Evolutionary conservation across 169 alveolate species (phyloP), one percentile per base, ranked within the genome.

Genomic region (Plasmodium ovale): DNA sequence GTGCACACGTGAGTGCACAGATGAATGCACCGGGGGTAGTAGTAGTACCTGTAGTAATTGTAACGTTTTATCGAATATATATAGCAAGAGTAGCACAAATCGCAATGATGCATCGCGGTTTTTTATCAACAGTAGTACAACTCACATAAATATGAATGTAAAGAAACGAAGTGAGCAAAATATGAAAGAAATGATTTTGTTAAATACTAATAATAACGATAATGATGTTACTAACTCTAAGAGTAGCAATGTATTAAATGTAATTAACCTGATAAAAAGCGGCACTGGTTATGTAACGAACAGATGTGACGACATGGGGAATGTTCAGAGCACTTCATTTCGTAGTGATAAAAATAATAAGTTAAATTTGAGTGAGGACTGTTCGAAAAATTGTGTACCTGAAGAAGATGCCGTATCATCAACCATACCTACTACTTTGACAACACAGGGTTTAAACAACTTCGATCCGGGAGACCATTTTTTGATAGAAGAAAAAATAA

Each of bases 311-410:
- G 21, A 10, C 25, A 60, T 29, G 21, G 27, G 31, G 10, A 21
- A 60, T 60, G 25, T 25, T 2, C 71, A 23, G 31, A 39, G 9
- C n/a, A 9, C 51, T 39, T 39, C 9, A 6, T 39, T 39, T 62
- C 25, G 16, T 25, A 62, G 25, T n/a, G 31, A 31, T 62, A 65
- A 33, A 19, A 69, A 44, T 27, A 69, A 69, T 37, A 69, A 69
- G 33, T 12, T 19, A 10, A 69, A 69, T 21, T 29, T 69, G 49
- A 19, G 49, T 29, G 67, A 25, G 58, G 82, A 47, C 16, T 12
- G 14, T n/a, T 23, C 51, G 21, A 69, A 54, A 54, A 69, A 37
- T 12, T 21, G 19, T 19, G 31, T 65, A 16, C 29, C 59, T 21
- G 56, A 64, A 54, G 16, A 29, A 0, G 58, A n/a, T n/a, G n/a